A percentile compares a stretch with the other conserved stretches of the same genome.
These are phyloP conservation scores for Fusarium sp. DNA, from an alignment of 2,329 filamentous ascomycete species.

Conservation along the genomic window DNA sequence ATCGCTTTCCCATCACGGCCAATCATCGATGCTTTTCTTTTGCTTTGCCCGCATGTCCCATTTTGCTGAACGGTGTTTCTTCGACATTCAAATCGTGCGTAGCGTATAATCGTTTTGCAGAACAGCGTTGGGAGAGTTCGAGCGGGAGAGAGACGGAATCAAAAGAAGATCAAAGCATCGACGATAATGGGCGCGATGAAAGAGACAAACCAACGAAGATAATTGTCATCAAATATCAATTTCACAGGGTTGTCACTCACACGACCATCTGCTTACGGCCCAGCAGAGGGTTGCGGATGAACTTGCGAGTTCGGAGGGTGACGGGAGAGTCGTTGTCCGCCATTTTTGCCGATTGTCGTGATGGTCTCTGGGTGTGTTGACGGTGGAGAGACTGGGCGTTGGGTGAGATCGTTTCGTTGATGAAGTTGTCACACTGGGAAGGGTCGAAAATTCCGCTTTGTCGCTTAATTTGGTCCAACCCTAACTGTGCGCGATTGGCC, in stretches of 20 bases:
- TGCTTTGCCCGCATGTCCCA: conserved; percentile 17
- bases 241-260: conserved; percentile 70
- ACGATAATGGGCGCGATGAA: conserved; percentile 16
- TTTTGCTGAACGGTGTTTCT: neutral
- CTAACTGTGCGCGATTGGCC: conserved; percentile 50
- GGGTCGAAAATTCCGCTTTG: conserved; percentile 53
- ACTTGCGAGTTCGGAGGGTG: conserved; percentile 98
- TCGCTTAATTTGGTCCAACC: conserved; percentile 60
- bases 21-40: conserved; percentile 16
- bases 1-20: neutral
- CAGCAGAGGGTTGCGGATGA: conserved; percentile 99
- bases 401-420: conserved; percentile 49
- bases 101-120: conserved; percentile 15
- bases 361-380: conserved; percentile 51
- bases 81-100: conserved; percentile 20
- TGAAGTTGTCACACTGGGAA: conserved; percentile 48
- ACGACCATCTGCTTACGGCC: conserved; percentile 99
- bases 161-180: conserved; percentile 19
- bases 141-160: neutral
- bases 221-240: conserved; percentile 27
- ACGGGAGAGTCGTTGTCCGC: conserved; percentile 82
- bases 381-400: conserved; percentile 48
- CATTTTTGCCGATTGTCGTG: conserved; percentile 75
- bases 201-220: conserved; percentile 13
- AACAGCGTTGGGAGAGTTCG: conserved; percentile 9